Percentiles rank a stretch among this genome's conserved stretches.
Conservation (phyloP, 1,139 yeast genomes). For the Barnettozyma hawaiiensis region DNA sequence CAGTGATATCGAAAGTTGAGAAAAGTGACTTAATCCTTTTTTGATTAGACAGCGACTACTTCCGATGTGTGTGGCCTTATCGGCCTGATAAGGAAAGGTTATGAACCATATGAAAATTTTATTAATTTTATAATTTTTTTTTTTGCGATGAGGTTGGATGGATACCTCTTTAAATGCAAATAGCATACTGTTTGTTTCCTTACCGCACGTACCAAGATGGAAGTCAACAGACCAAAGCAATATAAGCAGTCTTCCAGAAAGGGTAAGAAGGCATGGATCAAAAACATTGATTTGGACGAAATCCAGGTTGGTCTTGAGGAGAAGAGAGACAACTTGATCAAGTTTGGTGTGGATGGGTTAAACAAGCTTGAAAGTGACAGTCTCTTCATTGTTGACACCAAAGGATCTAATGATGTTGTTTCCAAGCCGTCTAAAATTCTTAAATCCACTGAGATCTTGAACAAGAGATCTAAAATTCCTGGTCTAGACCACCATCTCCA, state of each 20-base stretch:
- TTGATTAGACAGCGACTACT: too few relatives aligned
- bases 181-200: too few relatives aligned
- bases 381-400: conserved; percentile 68
- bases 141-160: background rate
- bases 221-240: conserved; percentile 39
- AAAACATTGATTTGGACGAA: conserved; percentile 82
- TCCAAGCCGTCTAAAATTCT: conserved; percentile 44
- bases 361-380: conserved; percentile 37
- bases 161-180: too few relatives aligned
- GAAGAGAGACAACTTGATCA: conserved; percentile 59
- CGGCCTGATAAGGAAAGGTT: background rate
- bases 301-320: conserved; percentile 67
- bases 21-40: background rate
- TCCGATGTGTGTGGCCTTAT: background rate
- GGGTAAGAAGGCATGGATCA: conserved; percentile 95
- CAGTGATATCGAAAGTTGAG: background rate
- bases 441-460: conserved; percentile 70
- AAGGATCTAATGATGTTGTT: conserved; percentile 46
- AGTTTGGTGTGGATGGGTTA: conserved; percentile 49
- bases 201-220: conserved; percentile 28
- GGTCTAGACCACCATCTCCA: conserved; percentile 42
- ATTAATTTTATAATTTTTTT: too few relatives aligned
- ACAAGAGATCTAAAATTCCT: conserved; percentile 73
- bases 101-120: conserved; percentile 4
- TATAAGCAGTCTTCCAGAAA: conserved; percentile 72